phyloP scores from a whole-genome alignment of 495 filamentous ascomycete genomes.

The Talaromyces nanjingensis region DNA sequence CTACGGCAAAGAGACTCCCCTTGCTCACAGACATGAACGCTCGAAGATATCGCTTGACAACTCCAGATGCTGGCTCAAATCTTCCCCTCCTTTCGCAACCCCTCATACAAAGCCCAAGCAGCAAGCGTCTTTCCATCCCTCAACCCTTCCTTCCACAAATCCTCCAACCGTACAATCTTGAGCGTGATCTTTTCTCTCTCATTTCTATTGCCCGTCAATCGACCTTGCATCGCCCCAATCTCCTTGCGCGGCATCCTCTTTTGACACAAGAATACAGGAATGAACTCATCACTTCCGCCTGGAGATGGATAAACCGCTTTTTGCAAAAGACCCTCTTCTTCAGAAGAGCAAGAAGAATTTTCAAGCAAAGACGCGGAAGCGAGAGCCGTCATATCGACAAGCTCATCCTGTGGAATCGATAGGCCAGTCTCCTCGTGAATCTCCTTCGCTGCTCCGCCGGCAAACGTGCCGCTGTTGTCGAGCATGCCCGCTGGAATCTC shows the following conservation, averaged over 20 bases:
- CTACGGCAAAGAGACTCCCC: background rate
- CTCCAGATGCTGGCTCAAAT: slow-evolving; percentile 26
- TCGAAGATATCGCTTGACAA: background rate
- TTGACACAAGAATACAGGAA: slow-evolving; percentile 70
- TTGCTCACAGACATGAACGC: background rate
- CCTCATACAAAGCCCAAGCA: slow-evolving; percentile 71
- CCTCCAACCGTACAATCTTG: slow-evolving; percentile 63
- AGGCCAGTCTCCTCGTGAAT: slow-evolving; percentile 77
- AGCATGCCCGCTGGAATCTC: slow-evolving; percentile 91
- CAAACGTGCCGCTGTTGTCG: slow-evolving; percentile 68
- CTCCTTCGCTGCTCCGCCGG: slow-evolving; percentile 71
- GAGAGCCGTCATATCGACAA: slow-evolving; percentile 65
- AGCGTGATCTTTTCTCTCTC: slow-evolving; percentile 78
- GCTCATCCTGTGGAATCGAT: slow-evolving; percentile 43
- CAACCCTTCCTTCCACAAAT: slow-evolving; percentile 70
- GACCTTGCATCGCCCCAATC: slow-evolving; percentile 65
- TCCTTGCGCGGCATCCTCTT: slow-evolving; percentile 55
- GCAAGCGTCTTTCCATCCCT: slow-evolving; percentile 75
- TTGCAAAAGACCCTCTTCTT: slow-evolving; percentile 46
- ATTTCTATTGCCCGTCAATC: slow-evolving; percentile 68
- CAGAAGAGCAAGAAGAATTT: background rate
- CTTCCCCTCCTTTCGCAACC: slow-evolving; percentile 56
- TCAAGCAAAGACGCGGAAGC: slow-evolving; percentile 26
- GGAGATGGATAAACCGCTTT: slow-evolving; percentile 66
- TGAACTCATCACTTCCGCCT: slow-evolving; percentile 80